Base-by-base conservation (phyloP, 345 rosid genomes). In the Bretschneidera sinensis region DNA sequence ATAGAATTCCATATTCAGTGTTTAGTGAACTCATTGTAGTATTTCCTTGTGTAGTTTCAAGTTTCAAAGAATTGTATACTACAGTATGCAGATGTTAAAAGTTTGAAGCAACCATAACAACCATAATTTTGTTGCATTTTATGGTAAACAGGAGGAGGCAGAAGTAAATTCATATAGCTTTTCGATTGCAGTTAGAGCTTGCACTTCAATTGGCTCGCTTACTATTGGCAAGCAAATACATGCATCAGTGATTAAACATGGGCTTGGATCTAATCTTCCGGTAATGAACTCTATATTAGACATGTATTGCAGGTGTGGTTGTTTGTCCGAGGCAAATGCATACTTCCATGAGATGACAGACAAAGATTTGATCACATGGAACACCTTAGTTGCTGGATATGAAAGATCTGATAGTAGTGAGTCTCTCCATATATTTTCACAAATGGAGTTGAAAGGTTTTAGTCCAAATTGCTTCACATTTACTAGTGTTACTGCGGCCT, bases 161-260 rank as follows among this genome's bases (percentile, higher is more conserved):
- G 86, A 81, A 48, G 62, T 75, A 72, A 83, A 81, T 20, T 83
- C 96, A 43, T 78, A 78, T 64, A 82, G 84, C 75, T 73, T 86
- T 74, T 85, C 97, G 0, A 94, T 94, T 50, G 94, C 88, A 9
- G 79, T 84, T 66, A 83, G 85, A 83, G 99, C 97, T 66, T 87
- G 95, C 17, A 81, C 97, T 68, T 86, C 83, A 0, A 69, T 78
- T 39, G 86, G 91, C 25, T 83, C 83, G 0, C 62, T 55, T 55
- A 62, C 59, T 65, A 81, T 71, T 51, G 99, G 99, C 52, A 75
- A 67, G 61, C 95, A 85, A 72, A 71, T 94, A 43, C 96, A 86
- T 25, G 72, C 84, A 2, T 73, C 90, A 2, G 71, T 73, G 24
- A 54, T 73, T 28, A 90, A 88, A 72, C 73, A 58, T 21, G 92